phyloP scores from a whole-genome alignment of 371 early-diverging fungal species.

The Neoconidiobolus thromboides region DNA sequence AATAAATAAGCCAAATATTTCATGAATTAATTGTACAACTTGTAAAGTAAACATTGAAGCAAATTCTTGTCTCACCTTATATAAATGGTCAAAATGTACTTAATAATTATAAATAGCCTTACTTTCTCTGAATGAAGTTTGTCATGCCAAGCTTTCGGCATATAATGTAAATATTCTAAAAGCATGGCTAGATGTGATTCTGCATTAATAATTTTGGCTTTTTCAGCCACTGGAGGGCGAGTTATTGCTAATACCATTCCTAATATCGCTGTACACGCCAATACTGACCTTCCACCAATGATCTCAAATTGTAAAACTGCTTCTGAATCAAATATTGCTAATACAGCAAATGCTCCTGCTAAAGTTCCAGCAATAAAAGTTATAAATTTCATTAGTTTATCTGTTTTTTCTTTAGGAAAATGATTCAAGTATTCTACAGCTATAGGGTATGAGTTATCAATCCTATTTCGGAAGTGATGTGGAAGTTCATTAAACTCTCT shows the following conservation, averaged over 20 bases:
- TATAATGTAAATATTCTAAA: constrained; percentile 73
- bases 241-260: constrained; percentile 65
- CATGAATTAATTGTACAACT: constrained; percentile 55
- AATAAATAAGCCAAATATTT: constrained; percentile 59
- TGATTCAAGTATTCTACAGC: constrained; percentile 73
- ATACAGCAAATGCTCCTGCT: constrained; percentile 56
- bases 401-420: constrained; percentile 68
- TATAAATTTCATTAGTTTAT: constrained; percentile 64
- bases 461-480: constrained; percentile 60
- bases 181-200: constrained; percentile 49
- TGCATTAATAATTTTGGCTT: constrained; percentile 49
- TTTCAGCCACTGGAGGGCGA: constrained; percentile 70
- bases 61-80: constrained; percentile 58
- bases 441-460: constrained; percentile 41
- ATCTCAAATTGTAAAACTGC: constrained; percentile 74
- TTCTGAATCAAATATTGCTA: constrained; percentile 78
- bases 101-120: too few species aligned
- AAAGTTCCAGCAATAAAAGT: constrained; percentile 80
- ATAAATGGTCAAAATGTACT: too few species aligned
- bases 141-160: constrained; percentile 71
- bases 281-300: constrained; percentile 57
- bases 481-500: constrained; percentile 94
- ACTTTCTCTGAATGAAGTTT: constrained; percentile 53
- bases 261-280: constrained; percentile 83
- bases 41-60: constrained; percentile 59